These are phyloP conservation scores for Globisporangium solare DNA, from an alignment of 352 stramenopile genomes.

Conservation along the genomic window DNA sequence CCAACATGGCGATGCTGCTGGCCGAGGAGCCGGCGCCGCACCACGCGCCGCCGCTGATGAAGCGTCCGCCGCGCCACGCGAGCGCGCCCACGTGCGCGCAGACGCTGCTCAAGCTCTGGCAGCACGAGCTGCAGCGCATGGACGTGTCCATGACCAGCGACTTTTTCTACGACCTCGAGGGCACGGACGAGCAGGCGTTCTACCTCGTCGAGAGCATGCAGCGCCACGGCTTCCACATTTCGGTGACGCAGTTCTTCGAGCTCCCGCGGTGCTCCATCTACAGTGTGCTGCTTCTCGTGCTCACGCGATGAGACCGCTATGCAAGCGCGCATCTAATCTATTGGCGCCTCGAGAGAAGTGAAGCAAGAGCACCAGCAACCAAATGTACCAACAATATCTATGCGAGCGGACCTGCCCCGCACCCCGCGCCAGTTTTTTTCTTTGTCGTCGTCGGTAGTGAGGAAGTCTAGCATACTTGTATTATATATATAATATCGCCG, in stretches of 20 bases:
- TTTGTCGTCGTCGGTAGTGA: no score
- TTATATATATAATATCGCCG: background rate
- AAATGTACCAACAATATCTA: conserved; percentile 6
- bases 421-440: no score
- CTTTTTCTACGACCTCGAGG: conserved; percentile 31
- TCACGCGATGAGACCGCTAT: conserved; percentile 24
- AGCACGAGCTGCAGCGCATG: conserved; percentile 48
- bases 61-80: conserved; percentile 59
- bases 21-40: conserved; percentile 20
- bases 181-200: conserved; percentile 49
- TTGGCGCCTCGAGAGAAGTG: background rate
- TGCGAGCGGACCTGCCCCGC: no score
- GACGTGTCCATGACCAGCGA: conserved; percentile 47
- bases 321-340: conserved; percentile 4
- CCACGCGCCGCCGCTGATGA: conserved; percentile 25
- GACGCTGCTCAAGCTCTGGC: conserved; percentile 62
- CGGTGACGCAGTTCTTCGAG: conserved; percentile 51
- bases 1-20: conserved; percentile 40
- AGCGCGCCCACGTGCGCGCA: conserved; percentile 66
- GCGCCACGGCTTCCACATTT: conserved; percentile 54
- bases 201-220: conserved; percentile 64
- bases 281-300: conserved; percentile 49
- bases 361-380: background rate
- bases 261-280: conserved; percentile 74
- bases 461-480: conserved; percentile 2